These are phyloP conservation scores for Thermothielavioides terrestris DNA, from an alignment of 495 filamentous ascomycete genomes.

Conservation along the genomic window DNA sequence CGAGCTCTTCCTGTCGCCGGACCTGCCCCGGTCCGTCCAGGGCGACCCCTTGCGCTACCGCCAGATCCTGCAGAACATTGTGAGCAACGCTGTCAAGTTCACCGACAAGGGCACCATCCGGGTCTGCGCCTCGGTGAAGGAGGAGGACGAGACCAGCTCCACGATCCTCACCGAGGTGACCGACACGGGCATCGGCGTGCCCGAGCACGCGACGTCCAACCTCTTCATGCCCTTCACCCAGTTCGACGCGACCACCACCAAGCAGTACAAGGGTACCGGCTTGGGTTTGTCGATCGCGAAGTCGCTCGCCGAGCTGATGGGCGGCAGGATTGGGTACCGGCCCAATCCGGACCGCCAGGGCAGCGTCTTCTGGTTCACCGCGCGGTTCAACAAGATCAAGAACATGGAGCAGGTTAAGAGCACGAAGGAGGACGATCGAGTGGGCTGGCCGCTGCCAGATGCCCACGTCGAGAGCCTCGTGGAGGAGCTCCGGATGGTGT, in stretches of 20 bases:
- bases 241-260: slow-evolving; percentile 64
- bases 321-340: slow-evolving; percentile 52
- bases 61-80: slow-evolving; percentile 41
- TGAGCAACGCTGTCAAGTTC: slow-evolving; percentile 43
- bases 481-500: slow-evolving; percentile 12
- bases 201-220: slow-evolving; percentile 47
- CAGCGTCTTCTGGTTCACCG: slow-evolving; percentile 54
- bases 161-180: slow-evolving; percentile 52
- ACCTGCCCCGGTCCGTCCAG: slow-evolving; percentile 33
- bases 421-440: slow-evolving; percentile 15
- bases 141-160: slow-evolving; percentile 35
- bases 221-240: slow-evolving; percentile 81
- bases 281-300: slow-evolving; percentile 71
- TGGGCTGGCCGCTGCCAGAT: slow-evolving; percentile 3
- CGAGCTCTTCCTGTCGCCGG: slow-evolving; percentile 29
- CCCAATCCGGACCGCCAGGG: slow-evolving; percentile 45
- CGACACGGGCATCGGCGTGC: slow-evolving; percentile 72
- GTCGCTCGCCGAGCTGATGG: slow-evolving; percentile 64
- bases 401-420: slow-evolving; percentile 22
- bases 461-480: slow-evolving; percentile 15
- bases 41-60: slow-evolving; percentile 42
- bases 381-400: slow-evolving; percentile 41
- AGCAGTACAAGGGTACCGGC: slow-evolving; percentile 72
- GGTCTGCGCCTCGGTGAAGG: slow-evolving; percentile 24
- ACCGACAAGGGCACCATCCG: slow-evolving; percentile 37